Evolutionary conservation across 31 red algal genomes (phyloP).

Genomic region (Odonthalia washingtoniensis): DNA sequence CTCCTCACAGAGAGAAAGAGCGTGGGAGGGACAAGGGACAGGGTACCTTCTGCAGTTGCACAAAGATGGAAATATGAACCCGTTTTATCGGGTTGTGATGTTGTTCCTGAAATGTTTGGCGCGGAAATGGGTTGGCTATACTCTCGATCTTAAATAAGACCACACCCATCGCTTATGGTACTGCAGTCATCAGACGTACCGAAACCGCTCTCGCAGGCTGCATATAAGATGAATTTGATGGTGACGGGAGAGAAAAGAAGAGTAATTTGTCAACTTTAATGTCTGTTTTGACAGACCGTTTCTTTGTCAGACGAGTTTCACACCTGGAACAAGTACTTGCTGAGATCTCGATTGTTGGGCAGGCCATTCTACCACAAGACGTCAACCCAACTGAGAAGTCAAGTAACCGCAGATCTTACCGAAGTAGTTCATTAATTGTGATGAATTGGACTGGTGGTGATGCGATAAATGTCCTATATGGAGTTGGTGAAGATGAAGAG

Average conservation of each 20-base stretch:
- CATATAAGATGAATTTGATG: no score
- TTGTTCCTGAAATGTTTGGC: conserved; percentile 46
- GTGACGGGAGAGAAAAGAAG: no score
- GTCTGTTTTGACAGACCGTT: no score
- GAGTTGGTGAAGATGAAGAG: no score
- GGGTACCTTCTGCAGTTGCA: conserved; percentile 32
- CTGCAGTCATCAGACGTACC: background rate
- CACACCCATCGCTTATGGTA: background rate
- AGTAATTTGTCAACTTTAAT: no score
- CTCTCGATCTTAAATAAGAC: background rate
- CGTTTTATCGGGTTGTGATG: conserved; percentile 33
- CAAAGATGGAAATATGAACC: conserved; percentile 52
- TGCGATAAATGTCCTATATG: conserved; percentile 23
- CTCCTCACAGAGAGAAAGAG: no score
- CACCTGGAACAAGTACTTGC: conserved; percentile 28
- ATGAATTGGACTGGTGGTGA: no score
- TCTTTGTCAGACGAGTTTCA: conserved; percentile 4
- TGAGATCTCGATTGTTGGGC: conserved; percentile 25
- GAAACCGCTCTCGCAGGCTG: background rate
- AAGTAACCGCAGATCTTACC: conserved; percentile 52
- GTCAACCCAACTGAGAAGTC: conserved; percentile 40
- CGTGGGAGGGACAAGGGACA: conserved; percentile 40
- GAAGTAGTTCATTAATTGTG: no score
- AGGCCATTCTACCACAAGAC: conserved; percentile 40
- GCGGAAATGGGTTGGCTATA: background rate